These are phyloP conservation scores for Heterobasidion occidentale DNA, from an alignment of 1,284 basidiomycete species.

Conservation along the genomic window DNA sequence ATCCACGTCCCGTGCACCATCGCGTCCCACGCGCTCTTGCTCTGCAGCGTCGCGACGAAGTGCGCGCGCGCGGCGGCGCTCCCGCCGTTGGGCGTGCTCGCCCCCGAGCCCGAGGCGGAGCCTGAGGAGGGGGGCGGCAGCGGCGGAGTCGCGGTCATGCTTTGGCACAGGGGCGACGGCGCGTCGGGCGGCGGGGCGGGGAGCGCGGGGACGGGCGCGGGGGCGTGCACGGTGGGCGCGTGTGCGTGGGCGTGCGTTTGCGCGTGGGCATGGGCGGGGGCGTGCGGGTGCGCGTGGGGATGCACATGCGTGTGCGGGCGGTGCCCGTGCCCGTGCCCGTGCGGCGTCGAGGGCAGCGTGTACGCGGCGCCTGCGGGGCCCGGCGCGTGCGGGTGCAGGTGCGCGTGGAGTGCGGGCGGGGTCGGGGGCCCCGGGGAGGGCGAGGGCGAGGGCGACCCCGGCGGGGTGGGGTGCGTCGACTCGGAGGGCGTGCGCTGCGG, in stretches of 20 bases:
- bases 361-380: not conserved
- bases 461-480: no score
- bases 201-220: constrained; percentile 4
- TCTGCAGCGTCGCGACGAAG: constrained; percentile 37
- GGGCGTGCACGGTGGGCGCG: constrained; percentile 11
- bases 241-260: constrained; percentile 11
- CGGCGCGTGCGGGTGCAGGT: constrained; percentile 3
- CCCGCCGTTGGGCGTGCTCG: not conserved
- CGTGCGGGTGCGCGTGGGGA: constrained; percentile 9
- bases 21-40: constrained; percentile 44
- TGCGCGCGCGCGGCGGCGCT: constrained; percentile 24
- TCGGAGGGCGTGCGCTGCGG: no score
- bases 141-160: not conserved
- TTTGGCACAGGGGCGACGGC: not conserved
- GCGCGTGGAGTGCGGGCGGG: constrained; percentile 3
- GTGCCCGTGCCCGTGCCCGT: constrained; percentile 3
- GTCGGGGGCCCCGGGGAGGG: not conserved
- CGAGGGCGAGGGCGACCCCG: not conserved
- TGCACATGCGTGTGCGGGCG: constrained; percentile 4
- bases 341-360: constrained; percentile 1
- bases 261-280: constrained; percentile 11
- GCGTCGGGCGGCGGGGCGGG: not conserved
- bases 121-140: not conserved
- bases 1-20: constrained; percentile 27
- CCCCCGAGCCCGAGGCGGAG: no score